Conservation (phyloP, 495 filamentous ascomycete species). For the Podospora pseudocomata region DNA sequence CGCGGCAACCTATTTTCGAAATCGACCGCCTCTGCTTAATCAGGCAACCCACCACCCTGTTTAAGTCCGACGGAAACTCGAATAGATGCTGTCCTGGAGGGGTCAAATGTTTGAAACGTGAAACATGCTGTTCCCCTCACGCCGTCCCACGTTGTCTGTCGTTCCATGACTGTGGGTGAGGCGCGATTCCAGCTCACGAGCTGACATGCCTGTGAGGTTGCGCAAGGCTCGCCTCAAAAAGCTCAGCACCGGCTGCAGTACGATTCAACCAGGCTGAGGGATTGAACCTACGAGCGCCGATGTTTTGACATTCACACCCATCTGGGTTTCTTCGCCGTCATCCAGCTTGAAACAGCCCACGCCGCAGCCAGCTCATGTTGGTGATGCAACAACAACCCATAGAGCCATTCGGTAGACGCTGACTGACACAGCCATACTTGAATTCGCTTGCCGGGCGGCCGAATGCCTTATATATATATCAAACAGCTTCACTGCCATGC, state of each 20-base stretch:
- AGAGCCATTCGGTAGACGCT: not conserved
- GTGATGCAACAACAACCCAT: not conserved
- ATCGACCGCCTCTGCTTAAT: not conserved
- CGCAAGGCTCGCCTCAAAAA: not conserved
- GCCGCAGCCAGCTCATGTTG: not conserved
- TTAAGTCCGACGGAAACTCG: not conserved
- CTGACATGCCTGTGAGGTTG: not conserved
- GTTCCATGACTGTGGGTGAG: not conserved
- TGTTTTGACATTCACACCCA: not conserved
- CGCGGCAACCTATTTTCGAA: not conserved
- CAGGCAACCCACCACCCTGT: not conserved
- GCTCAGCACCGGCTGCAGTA: not conserved
- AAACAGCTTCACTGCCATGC: conserved; percentile 1
- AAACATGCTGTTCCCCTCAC: conserved; percentile 5
- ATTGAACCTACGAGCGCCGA: not conserved
- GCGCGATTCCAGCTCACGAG: not conserved
- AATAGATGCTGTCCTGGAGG: not conserved
- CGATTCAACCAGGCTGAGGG: not conserved
- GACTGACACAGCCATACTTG: not conserved
- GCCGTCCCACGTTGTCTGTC: not conserved
- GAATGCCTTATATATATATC: not conserved
- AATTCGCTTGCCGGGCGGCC: too few species aligned
- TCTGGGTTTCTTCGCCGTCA: not conserved
- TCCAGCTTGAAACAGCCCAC: not conserved
- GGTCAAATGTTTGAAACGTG: conserved; percentile 8